Evolutionary conservation across 2,329 filamentous ascomycete species (phyloP).

Genomic region (Graphiopsis chlorocephala): DNA sequence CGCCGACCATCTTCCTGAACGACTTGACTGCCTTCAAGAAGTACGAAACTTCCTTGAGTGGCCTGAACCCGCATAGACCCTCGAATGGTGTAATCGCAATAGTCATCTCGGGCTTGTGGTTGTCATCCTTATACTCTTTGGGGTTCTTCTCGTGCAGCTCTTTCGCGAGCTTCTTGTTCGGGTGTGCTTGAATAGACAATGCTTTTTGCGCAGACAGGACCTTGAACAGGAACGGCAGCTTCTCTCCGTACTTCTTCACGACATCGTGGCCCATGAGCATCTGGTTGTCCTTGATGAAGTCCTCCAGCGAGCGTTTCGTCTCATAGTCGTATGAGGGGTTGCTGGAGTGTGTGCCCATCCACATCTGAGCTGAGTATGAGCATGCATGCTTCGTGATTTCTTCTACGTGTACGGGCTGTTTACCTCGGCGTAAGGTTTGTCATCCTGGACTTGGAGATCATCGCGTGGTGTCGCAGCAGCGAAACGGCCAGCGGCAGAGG

Average conservation of each 20-base stretch:
- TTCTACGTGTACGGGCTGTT: conserved; percentile 20
- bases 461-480: conserved; percentile 77
- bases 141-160: conserved; percentile 80
- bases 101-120: conserved; percentile 99
- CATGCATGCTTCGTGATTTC: not conserved
- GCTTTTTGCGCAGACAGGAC: conserved; percentile 95
- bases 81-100: conserved; percentile 97
- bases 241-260: conserved; percentile 68
- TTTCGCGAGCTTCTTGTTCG: conserved; percentile 72
- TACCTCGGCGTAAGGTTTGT: conserved; percentile 94
- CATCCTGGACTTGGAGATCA: conserved; percentile 73
- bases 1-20: conserved; percentile 47
- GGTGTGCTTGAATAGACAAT: conserved; percentile 90
- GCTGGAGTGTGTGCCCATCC: conserved; percentile 98
- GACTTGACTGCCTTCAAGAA: conserved; percentile 67
- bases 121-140: conserved; percentile 97
- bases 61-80: conserved; percentile 92
- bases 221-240: conserved; percentile 96
- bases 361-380: conserved; percentile 61
- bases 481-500: conserved; percentile 85
- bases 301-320: conserved; percentile 80
- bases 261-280: conserved; percentile 74
- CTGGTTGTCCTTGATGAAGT: conserved; percentile 83
- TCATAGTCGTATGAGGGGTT: conserved; percentile 87
- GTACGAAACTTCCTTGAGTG: conserved; percentile 78